Percentiles rank a stretch among this genome's conserved stretches.
These are phyloP conservation scores for Carpinus viminea DNA, from an alignment of 306 rosid species.

Conservation along the genomic window DNA sequence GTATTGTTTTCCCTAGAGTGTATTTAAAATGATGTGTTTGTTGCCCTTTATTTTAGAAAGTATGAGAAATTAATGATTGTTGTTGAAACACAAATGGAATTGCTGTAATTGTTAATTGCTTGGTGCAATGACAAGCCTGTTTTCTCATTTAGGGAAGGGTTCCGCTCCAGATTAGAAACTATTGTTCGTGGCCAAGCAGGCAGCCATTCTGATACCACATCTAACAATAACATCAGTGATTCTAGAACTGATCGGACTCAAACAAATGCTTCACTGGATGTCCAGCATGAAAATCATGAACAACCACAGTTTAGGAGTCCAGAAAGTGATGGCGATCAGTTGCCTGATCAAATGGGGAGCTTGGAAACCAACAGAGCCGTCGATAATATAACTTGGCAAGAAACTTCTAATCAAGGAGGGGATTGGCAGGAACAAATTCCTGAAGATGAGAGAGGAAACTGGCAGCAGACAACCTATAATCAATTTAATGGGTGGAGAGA, in stretches of 20 bases:
- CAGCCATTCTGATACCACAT: conserved; percentile 61
- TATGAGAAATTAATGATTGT: conserved; percentile 21
- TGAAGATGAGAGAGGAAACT: conserved; percentile 63
- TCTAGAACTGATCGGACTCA: conserved; percentile 58
- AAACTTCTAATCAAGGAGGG: conserved; percentile 54
- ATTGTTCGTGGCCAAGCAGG: conserved; percentile 88
- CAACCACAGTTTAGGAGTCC: conserved; percentile 56
- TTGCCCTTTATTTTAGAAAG: conserved; percentile 22
- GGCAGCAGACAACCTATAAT: conserved; percentile 64
- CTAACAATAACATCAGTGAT: conserved; percentile 57
- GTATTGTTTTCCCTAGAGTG: not conserved
- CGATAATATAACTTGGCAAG: conserved; percentile 71
- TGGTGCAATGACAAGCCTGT: conserved; percentile 31
- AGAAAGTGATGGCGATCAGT: conserved; percentile 49
- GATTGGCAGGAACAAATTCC: conserved; percentile 65
- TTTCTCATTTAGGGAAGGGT: conserved; percentile 74
- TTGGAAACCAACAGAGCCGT: conserved; percentile 47
- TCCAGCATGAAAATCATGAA: conserved; percentile 56
- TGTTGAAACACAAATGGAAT: conserved; percentile 11
- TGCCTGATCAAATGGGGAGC: conserved; percentile 55
- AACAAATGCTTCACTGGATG: conserved; percentile 48
- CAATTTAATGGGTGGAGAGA: conserved; percentile 70
- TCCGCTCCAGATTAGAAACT: conserved; percentile 84
- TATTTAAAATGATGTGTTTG: not conserved
- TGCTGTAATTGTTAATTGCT: conserved; percentile 28